Conservation (phyloP, 140 eudicot genomes). For the Senecio squalidus region DNA sequence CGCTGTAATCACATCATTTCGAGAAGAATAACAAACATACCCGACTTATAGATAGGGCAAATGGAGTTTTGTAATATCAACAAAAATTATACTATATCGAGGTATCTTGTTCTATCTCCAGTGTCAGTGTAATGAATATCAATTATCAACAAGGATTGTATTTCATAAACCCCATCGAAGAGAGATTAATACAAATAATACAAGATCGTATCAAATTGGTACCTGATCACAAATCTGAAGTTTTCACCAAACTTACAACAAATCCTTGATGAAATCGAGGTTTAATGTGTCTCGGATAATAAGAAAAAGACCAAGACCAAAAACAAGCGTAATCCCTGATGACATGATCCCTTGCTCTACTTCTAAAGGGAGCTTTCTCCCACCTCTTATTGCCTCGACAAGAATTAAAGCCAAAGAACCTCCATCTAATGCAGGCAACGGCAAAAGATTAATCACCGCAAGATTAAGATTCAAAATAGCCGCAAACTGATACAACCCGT, state of each 20-base stretch:
- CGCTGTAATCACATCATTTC: not conserved
- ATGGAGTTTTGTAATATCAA: constrained; percentile 8
- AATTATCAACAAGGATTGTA: constrained; percentile 8
- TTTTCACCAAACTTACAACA: constrained; percentile 31
- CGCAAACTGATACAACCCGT: constrained; percentile 86
- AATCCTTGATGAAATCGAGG: constrained; percentile 74
- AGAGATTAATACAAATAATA: constrained; percentile 23
- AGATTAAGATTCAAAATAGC: constrained; percentile 82
- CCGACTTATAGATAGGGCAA: not conserved
- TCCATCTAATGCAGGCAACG: constrained; percentile 90
- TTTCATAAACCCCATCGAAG: constrained; percentile 6
- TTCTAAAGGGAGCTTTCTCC: constrained; percentile 70
- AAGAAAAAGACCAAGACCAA: constrained; percentile 67
- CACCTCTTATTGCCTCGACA: constrained; percentile 90
- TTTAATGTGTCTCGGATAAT: constrained; percentile 86
- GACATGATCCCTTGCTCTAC: constrained; percentile 92
- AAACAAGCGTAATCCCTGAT: constrained; percentile 71
- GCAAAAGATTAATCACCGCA: constrained; percentile 87
- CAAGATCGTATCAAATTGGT: constrained; percentile 12
- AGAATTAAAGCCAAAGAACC: constrained; percentile 84
- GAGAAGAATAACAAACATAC: not conserved
- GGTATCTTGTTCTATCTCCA: constrained; percentile 17
- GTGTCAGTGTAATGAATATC: constrained; percentile 13
- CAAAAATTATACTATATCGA: constrained; percentile 12
- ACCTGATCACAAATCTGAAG: constrained; percentile 13